Base-by-base conservation (phyloP, 495 filamentous ascomycete genomes). In the Aspergillus hancockii region DNA sequence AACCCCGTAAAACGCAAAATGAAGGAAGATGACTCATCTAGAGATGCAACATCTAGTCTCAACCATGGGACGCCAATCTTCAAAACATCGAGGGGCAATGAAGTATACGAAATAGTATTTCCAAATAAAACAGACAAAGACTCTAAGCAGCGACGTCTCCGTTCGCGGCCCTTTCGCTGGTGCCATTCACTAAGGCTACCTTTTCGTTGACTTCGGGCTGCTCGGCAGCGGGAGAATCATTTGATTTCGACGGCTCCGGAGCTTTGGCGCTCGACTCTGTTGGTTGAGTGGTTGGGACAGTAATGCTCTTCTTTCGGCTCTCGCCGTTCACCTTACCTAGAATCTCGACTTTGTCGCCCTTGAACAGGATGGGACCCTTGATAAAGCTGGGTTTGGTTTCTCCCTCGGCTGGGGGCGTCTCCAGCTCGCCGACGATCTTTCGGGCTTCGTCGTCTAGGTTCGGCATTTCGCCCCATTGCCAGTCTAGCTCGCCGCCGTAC, bases 401-500 rank as follows among this genome's bases (percentile, higher is more conserved):
- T 25, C 69, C 74, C 18, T 71, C 69, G 4, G 61, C 51, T 1
- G 68, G 61, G 2, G 71, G 56, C 25, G 69, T 67, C 32, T 72
- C 74, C n/a, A 76, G 43, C n/a, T 21, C 55, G 18, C 71, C 63
- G 28, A 86, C 72, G n/a, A 79, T 58, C 32, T 81, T 75, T 19
- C 74, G 68, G 34, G 82, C 81, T 10, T 73, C 68, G 7, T 86
- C 85, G 60, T 96, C 91, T 19, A 90, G 71, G 52, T 82, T 78
- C 13, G 90, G 90, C 73, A 84, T 75, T 55, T 88, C 83, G 52
- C 89, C 89, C 72, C 86, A 95, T 59, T 86, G 68, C 76, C 88
- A 96, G 36, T 94, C 88, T 5, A 96, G 81, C 50, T 90, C 81
- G 30, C 92, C 92, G 51, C 92, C 92, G 65, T 93, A 96, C 64